These are phyloP conservation scores for Trifolium repens DNA, from an alignment of 306 rosid genomes.

Conservation along the genomic window DNA sequence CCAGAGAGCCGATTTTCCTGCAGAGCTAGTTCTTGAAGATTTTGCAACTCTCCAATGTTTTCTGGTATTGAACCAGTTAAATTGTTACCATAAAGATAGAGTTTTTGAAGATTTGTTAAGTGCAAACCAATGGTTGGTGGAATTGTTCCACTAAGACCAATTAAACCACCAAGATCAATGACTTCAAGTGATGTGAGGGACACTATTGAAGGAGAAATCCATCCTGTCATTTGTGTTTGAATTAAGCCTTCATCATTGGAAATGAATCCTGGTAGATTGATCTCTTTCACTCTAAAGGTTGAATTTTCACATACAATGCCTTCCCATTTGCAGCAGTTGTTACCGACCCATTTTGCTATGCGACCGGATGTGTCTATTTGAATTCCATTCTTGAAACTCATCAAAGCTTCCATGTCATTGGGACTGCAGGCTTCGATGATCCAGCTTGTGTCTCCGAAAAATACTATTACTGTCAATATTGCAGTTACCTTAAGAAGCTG, in stretches of 20 bases:
- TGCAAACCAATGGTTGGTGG: conserved; percentile 55
- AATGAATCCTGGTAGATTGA: conserved; percentile 62
- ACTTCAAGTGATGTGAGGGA: conserved; percentile 62
- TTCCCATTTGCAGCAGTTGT: conserved; percentile 66
- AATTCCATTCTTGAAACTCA: conserved; percentile 64
- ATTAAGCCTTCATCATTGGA: conserved; percentile 37
- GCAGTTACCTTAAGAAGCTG: conserved; percentile 35
- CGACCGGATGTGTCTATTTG: conserved; percentile 63
- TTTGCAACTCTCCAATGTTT: conserved; percentile 61
- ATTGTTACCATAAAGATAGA: conserved; percentile 63
- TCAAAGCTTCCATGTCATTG: conserved; percentile 61
- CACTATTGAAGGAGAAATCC: conserved; percentile 59
- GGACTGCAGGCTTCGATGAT: conserved; percentile 49
- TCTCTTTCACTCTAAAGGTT: conserved; percentile 62
- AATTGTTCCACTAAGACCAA: conserved; percentile 62
- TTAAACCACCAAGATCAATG: conserved; percentile 64
- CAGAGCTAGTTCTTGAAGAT: conserved; percentile 61
- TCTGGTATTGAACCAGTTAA: conserved; percentile 68
- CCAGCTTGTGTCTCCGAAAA: conserved; percentile 36
- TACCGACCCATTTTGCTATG: conserved; percentile 58
- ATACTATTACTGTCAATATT: conserved; percentile 40
- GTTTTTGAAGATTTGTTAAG: conserved; percentile 58
- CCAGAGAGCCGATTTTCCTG: conserved; percentile 61
- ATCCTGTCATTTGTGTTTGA: conserved; percentile 65
- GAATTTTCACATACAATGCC: conserved; percentile 62